Evolutionary conservation across 768 basidiomycete species (phyloP).

Genomic region (Sporobolomyces phaffii): DNA sequence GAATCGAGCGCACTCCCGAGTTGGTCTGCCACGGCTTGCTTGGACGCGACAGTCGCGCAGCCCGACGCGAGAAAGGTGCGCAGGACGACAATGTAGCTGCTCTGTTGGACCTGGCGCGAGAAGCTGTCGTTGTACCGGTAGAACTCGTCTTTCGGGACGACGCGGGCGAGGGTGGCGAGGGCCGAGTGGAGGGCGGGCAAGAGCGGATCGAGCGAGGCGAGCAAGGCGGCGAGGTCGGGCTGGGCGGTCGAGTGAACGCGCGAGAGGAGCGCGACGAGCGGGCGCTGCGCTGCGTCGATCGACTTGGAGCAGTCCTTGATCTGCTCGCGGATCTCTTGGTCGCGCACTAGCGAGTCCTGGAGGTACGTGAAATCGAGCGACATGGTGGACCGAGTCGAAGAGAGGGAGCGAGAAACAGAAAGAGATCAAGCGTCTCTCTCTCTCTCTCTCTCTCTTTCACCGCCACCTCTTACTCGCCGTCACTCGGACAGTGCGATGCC

Average conservation of each 20-base stretch:
- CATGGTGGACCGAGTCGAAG: not conserved
- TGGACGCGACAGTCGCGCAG: conserved; percentile 43
- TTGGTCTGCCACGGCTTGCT: conserved; percentile 42
- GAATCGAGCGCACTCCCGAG: conserved; percentile 48
- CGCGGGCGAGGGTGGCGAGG: conserved; percentile 37
- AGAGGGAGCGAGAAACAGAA: not conserved
- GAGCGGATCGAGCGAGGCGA: conserved; percentile 33
- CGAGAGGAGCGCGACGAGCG: not conserved
- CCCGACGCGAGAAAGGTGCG: conserved; percentile 45
- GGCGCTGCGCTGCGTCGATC: not conserved
- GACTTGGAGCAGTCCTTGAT: not conserved
- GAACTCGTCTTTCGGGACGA: conserved; percentile 46
- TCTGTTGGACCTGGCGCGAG: conserved; percentile 31
- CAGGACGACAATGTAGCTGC: conserved; percentile 45
- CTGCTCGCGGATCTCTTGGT: not conserved
- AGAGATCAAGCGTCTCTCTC: not conserved
- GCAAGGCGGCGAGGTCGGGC: not conserved
- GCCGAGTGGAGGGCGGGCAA: conserved; percentile 12
- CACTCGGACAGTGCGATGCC: too few species aligned
- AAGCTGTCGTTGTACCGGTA: conserved; percentile 44
- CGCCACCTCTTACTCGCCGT: not conserved
- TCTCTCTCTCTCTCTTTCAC: not conserved
- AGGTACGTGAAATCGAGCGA: conserved; percentile 8
- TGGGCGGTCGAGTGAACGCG: not conserved
- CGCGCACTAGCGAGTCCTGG: not conserved